phyloP scores from a whole-genome alignment of 306 rosid species.

The Boehmeria nivea region DNA sequence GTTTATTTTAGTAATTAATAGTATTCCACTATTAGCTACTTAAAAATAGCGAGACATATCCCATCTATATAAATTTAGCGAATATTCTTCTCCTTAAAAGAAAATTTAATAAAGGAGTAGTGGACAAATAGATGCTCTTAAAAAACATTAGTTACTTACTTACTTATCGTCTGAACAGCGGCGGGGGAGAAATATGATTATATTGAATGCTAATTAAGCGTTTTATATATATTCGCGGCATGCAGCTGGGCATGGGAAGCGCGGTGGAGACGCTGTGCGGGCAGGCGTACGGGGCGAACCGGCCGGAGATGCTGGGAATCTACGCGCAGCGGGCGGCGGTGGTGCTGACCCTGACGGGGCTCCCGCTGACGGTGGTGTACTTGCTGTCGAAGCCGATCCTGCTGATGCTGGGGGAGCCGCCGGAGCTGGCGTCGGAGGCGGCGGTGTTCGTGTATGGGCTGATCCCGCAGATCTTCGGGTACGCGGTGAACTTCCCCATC shows the following conservation, averaged over 20 bases:
- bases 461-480: constrained; percentile 71
- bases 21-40: too few relatives aligned
- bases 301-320: constrained; percentile 58
- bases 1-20: too few relatives aligned
- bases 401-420: constrained; percentile 35
- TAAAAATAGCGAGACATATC: too few relatives aligned
- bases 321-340: constrained; percentile 57
- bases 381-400: constrained; percentile 40
- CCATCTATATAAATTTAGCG: too few relatives aligned
- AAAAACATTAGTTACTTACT: too few relatives aligned
- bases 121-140: too few relatives aligned
- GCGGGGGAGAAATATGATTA: too few relatives aligned
- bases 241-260: constrained; percentile 85
- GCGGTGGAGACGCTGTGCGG: constrained; percentile 83
- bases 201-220: too few relatives aligned
- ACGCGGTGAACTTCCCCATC: constrained; percentile 71
- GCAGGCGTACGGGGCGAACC: constrained; percentile 63
- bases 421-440: constrained; percentile 38
- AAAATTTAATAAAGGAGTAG: too few relatives aligned
- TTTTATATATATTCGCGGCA: neutral
- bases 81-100: too few relatives aligned
- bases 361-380: constrained; percentile 39
- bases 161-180: too few relatives aligned
- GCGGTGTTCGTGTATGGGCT: constrained; percentile 57
- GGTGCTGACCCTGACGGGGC: constrained; percentile 40